phyloP scores from a whole-genome alignment of 306 rosid species.

The Glycine tomentella region DNA sequence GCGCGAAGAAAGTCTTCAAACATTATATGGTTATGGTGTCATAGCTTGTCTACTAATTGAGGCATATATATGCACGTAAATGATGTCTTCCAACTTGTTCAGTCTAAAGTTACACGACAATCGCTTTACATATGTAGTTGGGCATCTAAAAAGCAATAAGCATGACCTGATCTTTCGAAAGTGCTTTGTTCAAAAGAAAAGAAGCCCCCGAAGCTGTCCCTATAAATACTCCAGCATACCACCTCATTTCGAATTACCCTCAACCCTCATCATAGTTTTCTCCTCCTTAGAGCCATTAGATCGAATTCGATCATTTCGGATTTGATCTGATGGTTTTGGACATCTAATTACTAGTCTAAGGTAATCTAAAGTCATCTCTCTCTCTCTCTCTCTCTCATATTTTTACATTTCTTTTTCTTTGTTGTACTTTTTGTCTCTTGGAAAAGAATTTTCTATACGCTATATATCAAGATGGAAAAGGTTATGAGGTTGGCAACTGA shows the following conservation, averaged over 20 bases:
- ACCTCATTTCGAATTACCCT: conserved; percentile 60
- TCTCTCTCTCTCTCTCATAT: too few relatives aligned
- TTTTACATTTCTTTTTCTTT: neutral
- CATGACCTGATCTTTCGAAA: conserved; percentile 54
- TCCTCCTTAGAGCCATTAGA: conserved; percentile 49
- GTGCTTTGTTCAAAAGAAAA: conserved; percentile 60
- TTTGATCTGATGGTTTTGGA: conserved; percentile 58
- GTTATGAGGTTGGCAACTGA: conserved; percentile 78
- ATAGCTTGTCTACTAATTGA: conserved; percentile 43
- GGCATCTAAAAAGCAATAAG: conserved; percentile 68
- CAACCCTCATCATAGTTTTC: conserved; percentile 49
- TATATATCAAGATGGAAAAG: conserved; percentile 71
- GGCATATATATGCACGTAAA: conserved; percentile 50
- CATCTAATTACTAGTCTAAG: conserved; percentile 26
- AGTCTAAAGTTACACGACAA: conserved; percentile 40
- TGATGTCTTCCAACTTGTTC: conserved; percentile 61
- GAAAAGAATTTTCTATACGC: conserved; percentile 23
- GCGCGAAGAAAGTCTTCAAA: conserved; percentile 31
- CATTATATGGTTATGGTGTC: conserved; percentile 48
- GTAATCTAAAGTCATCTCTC: neutral
- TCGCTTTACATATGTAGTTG: conserved; percentile 54
- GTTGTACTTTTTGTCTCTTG: neutral
- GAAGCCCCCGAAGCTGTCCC: conserved; percentile 47
- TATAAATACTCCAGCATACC: conserved; percentile 80
- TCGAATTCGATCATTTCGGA: conserved; percentile 52